Evolutionary conservation across 805 yeast genomes (phyloP).

Genomic region (Starmerella sirachaensis): DNA sequence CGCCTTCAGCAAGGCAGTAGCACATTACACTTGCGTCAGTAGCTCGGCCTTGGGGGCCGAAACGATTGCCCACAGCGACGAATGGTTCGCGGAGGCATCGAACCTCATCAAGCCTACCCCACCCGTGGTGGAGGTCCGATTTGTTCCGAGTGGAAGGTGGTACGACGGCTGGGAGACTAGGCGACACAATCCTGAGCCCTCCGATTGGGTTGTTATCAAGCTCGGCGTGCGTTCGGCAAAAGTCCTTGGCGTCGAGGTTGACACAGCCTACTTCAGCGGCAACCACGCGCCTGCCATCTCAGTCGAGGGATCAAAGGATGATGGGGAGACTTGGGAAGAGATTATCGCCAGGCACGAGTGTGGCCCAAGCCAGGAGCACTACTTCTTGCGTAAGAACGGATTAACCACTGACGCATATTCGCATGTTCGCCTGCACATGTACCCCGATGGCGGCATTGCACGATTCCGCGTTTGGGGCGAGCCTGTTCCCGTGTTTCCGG

Average conservation of each 20-base stretch:
- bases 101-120: conserved; percentile 71
- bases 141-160: conserved; percentile 86
- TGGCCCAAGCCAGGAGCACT: conserved; percentile 81
- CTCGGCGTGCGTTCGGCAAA: conserved; percentile 76
- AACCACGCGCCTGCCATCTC: conserved; percentile 87
- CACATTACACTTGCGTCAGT: conserved; percentile 47
- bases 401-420: conserved; percentile 57
- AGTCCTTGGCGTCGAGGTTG: conserved; percentile 74
- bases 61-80: conserved; percentile 61
- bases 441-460: conserved; percentile 97
- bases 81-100: conserved; percentile 90
- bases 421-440: conserved; percentile 77
- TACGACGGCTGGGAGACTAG: conserved; percentile 99
- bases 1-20: conserved; percentile 18
- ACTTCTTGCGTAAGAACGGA: conserved; percentile 47
- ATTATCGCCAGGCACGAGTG: conserved; percentile 64
- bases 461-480: conserved; percentile 81
- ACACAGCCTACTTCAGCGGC: conserved; percentile 89
- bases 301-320: conserved; percentile 53
- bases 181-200: conserved; percentile 73
- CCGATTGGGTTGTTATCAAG: conserved; percentile 77
- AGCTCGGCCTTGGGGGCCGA: conserved; percentile 76
- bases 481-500: conserved; percentile 60
- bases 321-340: conserved; percentile 49
- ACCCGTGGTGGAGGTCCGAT: conserved; percentile 72